These are phyloP conservation scores for Aspergillus flavus DNA, from an alignment of 2,329 filamentous ascomycete species.

Conservation along the genomic window DNA sequence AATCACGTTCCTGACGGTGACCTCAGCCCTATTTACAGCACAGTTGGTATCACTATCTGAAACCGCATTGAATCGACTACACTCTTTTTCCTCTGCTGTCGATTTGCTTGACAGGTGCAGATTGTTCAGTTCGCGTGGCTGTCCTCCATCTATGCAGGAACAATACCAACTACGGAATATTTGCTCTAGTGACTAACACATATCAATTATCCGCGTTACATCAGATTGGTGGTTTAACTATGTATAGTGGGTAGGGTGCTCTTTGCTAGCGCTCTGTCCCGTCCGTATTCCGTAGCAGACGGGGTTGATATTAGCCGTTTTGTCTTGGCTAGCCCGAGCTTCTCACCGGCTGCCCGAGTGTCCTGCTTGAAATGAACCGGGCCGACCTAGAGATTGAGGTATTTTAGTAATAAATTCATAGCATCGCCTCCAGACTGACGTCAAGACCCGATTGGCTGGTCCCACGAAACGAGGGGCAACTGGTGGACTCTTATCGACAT, in stretches of 20 bases:
- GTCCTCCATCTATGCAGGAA: neutral
- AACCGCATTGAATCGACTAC: neutral
- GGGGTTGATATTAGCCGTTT: neutral
- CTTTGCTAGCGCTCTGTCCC: neutral
- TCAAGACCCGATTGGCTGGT: slow-evolving; percentile 2
- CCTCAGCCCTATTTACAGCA: neutral
- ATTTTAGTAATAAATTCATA: neutral
- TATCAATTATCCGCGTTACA: neutral
- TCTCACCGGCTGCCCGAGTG: slow-evolving; percentile 13
- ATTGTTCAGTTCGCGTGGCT: neutral
- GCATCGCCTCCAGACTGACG: slow-evolving; percentile 1
- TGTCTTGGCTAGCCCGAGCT: slow-evolving; percentile 2
- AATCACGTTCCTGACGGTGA: neutral
- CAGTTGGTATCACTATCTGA: neutral
- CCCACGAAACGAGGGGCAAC: neutral
- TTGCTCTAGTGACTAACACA: neutral
- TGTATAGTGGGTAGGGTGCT: neutral
- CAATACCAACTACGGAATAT: neutral
- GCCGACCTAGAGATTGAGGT: neutral
- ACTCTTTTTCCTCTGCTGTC: neutral
- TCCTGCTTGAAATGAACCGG: neutral
- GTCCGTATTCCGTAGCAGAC: neutral
- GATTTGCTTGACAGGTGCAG: neutral
- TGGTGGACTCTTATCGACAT: neutral
- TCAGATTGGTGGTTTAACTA: neutral